Percentiles rank a stretch among this genome's conserved stretches.
These are phyloP conservation scores for Cichorium intybus DNA, from an alignment of 140 eudicot species.

Conservation along the genomic window DNA sequence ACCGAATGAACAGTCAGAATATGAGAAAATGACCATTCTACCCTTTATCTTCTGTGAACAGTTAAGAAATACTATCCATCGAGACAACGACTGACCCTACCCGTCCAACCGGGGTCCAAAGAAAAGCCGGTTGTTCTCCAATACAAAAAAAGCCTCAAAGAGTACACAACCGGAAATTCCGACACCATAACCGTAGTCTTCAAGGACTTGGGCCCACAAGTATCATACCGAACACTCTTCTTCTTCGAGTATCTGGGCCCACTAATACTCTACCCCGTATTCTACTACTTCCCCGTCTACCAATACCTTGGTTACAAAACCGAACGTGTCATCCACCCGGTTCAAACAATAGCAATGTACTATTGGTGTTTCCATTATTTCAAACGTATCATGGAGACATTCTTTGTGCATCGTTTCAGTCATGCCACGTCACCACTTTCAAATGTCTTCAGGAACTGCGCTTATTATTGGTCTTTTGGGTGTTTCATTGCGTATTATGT, in stretches of 20 bases:
- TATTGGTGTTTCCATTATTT: conserved; percentile 96
- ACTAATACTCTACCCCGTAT: conserved; percentile 74
- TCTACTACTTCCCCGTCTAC: conserved; percentile 82
- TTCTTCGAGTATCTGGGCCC: conserved; percentile 92
- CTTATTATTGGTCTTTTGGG: conserved; percentile 95
- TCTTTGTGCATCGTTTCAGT: conserved; percentile 95
- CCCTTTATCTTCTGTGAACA: conserved; percentile 34
- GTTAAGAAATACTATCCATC: conserved; percentile 92
- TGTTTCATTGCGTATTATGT: conserved; percentile 85
- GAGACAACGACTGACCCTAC: conserved; percentile 88
- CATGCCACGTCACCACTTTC: conserved; percentile 97
- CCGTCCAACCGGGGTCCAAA: conserved; percentile 78
- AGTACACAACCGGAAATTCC: conserved; percentile 54
- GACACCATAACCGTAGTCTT: conserved; percentile 68
- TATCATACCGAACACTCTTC: conserved; percentile 86
- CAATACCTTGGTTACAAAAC: conserved; percentile 67
- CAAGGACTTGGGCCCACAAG: conserved; percentile 96
- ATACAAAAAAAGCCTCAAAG: conserved; percentile 62
- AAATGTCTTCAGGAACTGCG: conserved; percentile 89
- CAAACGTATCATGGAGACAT: conserved; percentile 95
- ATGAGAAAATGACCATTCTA: too few species aligned
- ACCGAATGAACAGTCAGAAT: too few species aligned
- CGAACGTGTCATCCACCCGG: conserved; percentile 69
- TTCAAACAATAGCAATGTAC: conserved; percentile 86
- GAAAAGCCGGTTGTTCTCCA: conserved; percentile 74